These are phyloP conservation scores for Beta lomatogona DNA, from an alignment of 179 eudicot genomes.

Conservation along the genomic window DNA sequence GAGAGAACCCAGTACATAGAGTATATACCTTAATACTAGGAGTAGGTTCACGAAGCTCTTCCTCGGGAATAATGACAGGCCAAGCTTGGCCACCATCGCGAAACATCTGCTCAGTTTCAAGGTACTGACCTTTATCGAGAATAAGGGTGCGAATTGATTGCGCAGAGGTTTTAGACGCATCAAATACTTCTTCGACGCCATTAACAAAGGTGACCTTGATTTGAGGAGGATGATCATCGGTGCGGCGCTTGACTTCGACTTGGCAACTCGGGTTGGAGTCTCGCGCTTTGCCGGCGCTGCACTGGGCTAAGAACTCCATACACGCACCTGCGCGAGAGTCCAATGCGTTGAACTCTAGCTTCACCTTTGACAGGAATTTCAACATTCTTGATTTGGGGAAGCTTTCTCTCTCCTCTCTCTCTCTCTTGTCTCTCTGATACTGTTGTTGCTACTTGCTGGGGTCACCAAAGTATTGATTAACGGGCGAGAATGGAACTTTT, in stretches of 20 bases:
- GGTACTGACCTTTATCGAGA: slow-evolving; percentile 64
- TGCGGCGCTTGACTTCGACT: slow-evolving; percentile 74
- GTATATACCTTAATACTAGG: slow-evolving; percentile 68
- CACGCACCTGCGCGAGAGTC: slow-evolving; percentile 72
- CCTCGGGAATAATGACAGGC: slow-evolving; percentile 76
- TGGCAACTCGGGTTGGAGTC: slow-evolving; percentile 82
- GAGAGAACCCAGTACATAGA: background rate
- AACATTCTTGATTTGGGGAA: slow-evolving; percentile 35
- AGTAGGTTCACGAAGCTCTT: slow-evolving; percentile 47
- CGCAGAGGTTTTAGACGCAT: slow-evolving; percentile 73
- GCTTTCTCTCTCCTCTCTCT: background rate
- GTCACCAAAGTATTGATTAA: too few relatives aligned
- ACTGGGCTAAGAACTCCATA: slow-evolving; percentile 86
- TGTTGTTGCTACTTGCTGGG: too few relatives aligned
- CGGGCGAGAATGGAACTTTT: too few relatives aligned
- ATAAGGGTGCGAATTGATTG: slow-evolving; percentile 68
- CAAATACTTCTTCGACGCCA: slow-evolving; percentile 74
- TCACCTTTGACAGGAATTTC: slow-evolving; percentile 87
- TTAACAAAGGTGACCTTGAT: slow-evolving; percentile 84
- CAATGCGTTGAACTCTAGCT: slow-evolving; percentile 77
- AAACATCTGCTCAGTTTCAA: slow-evolving; percentile 86
- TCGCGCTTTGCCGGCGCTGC: slow-evolving; percentile 72
- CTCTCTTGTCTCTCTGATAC: too few relatives aligned
- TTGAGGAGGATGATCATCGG: slow-evolving; percentile 71
- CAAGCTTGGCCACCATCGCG: slow-evolving; percentile 77